Evolutionary conservation across 169 alveolate species (phyloP).

Genomic region (Plasmodium coatneyi): DNA sequence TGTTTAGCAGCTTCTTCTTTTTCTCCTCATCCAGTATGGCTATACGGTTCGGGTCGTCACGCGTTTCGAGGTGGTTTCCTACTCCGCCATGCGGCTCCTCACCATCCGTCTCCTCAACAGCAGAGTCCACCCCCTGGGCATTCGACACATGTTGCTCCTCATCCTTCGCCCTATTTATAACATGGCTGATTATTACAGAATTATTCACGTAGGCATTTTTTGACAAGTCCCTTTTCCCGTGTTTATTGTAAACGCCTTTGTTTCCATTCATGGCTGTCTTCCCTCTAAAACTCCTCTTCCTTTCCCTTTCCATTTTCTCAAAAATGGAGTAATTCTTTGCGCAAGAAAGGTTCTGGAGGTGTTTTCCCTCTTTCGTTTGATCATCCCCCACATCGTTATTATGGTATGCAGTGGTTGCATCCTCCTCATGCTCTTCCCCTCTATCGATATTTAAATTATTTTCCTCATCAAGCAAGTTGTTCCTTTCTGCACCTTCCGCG

Average conservation of each 20-base stretch:
- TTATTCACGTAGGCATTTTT: constrained; percentile 31
- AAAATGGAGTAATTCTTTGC: constrained; percentile 24
- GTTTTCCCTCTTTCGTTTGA: not conserved
- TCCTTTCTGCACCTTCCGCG: not conserved
- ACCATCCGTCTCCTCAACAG: not conserved
- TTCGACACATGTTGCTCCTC: not conserved
- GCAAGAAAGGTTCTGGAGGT: not conserved
- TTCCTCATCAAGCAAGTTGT: not conserved
- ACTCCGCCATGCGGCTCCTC: not conserved
- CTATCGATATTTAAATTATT: not conserved
- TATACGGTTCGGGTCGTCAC: not conserved
- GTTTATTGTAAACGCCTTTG: not conserved
- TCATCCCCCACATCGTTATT: not conserved
- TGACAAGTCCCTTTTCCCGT: constrained; percentile 17
- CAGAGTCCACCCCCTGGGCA: not conserved
- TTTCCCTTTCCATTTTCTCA: constrained; percentile 47
- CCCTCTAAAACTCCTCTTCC: constrained; percentile 26
- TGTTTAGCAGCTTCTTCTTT: constrained; percentile 9
- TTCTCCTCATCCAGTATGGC: constrained; percentile 8
- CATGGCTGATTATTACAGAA: constrained; percentile 27
- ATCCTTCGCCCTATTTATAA: constrained; percentile 25
- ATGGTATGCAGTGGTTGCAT: not conserved
- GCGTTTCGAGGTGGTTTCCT: not conserved
- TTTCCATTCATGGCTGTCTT: not conserved
- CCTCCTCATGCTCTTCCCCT: not conserved